Conservation (phyloP, 352 stramenopile species). For the Phytophthora ramorum region DNA sequence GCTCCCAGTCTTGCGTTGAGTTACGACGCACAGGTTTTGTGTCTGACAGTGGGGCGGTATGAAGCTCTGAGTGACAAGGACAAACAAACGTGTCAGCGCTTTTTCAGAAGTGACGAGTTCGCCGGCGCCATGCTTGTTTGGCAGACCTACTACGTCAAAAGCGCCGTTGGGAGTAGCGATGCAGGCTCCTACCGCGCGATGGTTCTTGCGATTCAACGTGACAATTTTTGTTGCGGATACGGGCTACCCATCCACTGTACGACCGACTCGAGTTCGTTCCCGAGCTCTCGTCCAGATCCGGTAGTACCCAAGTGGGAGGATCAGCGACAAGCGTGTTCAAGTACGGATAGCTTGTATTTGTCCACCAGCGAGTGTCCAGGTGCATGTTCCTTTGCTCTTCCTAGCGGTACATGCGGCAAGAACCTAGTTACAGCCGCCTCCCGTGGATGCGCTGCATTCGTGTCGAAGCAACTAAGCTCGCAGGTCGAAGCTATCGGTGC, state of each 20-base stretch:
- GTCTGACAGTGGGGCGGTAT: conserved; percentile 69
- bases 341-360: conserved; percentile 40
- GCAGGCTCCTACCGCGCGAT: conserved; percentile 50
- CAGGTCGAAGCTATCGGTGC: conserved; percentile 57
- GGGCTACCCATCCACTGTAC: conserved; percentile 60
- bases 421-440: conserved; percentile 58
- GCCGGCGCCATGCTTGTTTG: conserved; percentile 70
- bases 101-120: conserved; percentile 67
- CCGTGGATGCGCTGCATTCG: conserved; percentile 62
- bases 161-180: conserved; percentile 26
- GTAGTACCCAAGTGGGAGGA: conserved; percentile 27
- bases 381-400: conserved; percentile 68
- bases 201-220: conserved; percentile 67
- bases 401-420: conserved; percentile 63
- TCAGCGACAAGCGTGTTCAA: conserved; percentile 44
- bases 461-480: conserved; percentile 44
- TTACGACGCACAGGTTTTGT: conserved; percentile 52
- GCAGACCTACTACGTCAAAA: conserved; percentile 76
- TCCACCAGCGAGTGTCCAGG: conserved; percentile 57
- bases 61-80: conserved; percentile 39
- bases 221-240: conserved; percentile 77
- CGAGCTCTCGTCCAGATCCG: conserved; percentile 48
- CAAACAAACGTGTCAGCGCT: conserved; percentile 54
- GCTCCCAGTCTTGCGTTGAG: conserved; percentile 29
- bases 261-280: conserved; percentile 56